Evolutionary conservation across 345 rosid species (phyloP).

Genomic region (Pistacia atlantica): DNA sequence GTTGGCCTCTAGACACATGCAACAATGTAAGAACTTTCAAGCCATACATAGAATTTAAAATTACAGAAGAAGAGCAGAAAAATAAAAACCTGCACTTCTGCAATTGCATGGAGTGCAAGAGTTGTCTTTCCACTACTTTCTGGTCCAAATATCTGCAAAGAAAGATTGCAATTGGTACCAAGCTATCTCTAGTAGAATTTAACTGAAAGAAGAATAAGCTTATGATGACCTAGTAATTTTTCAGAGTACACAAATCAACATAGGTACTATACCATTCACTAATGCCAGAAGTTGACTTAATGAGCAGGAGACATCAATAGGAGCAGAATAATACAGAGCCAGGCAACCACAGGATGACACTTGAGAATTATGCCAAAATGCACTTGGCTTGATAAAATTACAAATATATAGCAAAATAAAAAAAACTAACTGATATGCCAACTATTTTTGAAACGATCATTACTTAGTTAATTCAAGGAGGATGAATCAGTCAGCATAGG

Average conservation of each 20-base stretch:
- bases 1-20: neutral
- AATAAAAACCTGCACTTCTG: constrained; percentile 84
- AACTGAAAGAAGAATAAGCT: too few relatives aligned
- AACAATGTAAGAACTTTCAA: neutral
- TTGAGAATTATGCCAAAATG: too few relatives aligned
- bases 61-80: constrained; percentile 12
- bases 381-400: too few relatives aligned
- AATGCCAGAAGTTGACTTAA: neutral
- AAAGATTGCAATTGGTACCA: too few relatives aligned
- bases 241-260: neutral
- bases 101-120: constrained; percentile 96
- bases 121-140: constrained; percentile 98
- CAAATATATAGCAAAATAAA: too few relatives aligned
- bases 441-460: too few relatives aligned
- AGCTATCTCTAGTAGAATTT: too few relatives aligned
- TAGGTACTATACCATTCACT: neutral
- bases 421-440: too few relatives aligned
- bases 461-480: too few relatives aligned
- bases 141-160: constrained; percentile 82
- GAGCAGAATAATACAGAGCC: neutral
- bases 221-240: neutral
- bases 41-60: constrained; percentile 14
- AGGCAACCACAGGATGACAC: neutral
- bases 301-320: neutral
- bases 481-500: too few relatives aligned